These are phyloP conservation scores for Gaeumannomyces tritici DNA, from an alignment of 2,329 filamentous ascomycete genomes.

Conservation along the genomic window DNA sequence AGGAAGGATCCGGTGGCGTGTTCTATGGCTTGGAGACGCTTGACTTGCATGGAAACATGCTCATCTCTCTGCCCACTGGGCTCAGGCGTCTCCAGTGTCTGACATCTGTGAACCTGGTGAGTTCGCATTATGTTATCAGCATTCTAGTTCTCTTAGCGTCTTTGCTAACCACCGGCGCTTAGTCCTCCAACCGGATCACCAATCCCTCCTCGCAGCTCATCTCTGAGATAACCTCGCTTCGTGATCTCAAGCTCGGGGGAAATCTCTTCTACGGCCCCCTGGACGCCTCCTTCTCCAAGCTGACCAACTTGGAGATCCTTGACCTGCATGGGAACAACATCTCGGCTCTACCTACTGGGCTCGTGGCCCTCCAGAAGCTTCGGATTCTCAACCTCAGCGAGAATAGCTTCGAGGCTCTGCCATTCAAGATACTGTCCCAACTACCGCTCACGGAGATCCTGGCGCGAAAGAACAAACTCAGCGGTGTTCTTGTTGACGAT, in stretches of 20 bases:
- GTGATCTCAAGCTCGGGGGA: slow-evolving; percentile 72
- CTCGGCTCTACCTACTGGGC: slow-evolving; percentile 54
- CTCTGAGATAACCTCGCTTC: slow-evolving; percentile 59
- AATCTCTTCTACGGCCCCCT: slow-evolving; percentile 66
- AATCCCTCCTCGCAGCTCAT: slow-evolving; percentile 66
- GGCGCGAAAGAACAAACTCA: slow-evolving; percentile 69
- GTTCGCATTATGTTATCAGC: slow-evolving; percentile 15
- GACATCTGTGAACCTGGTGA: slow-evolving; percentile 72
- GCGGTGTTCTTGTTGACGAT: slow-evolving; percentile 60
- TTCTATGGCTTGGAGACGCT: slow-evolving; percentile 75
- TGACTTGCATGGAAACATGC: slow-evolving; percentile 77
- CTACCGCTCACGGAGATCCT: slow-evolving; percentile 66
- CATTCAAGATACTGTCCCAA: slow-evolving; percentile 57
- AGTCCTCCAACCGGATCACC: slow-evolving; percentile 74
- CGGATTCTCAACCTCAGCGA: slow-evolving; percentile 70
- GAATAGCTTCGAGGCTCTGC: slow-evolving; percentile 64
- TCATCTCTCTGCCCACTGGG: slow-evolving; percentile 65
- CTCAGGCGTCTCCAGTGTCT: slow-evolving; percentile 63
- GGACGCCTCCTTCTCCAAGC: slow-evolving; percentile 48
- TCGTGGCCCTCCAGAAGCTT: slow-evolving; percentile 60
- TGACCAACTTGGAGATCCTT: slow-evolving; percentile 66
- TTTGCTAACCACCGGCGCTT: background rate
- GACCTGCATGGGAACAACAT: slow-evolving; percentile 78
- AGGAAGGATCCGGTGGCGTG: slow-evolving; percentile 60
- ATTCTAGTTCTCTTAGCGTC: too few relatives aligned